These are phyloP conservation scores for Claviceps maximensis DNA, from an alignment of 2,329 filamentous ascomycete genomes.

Conservation along the genomic window DNA sequence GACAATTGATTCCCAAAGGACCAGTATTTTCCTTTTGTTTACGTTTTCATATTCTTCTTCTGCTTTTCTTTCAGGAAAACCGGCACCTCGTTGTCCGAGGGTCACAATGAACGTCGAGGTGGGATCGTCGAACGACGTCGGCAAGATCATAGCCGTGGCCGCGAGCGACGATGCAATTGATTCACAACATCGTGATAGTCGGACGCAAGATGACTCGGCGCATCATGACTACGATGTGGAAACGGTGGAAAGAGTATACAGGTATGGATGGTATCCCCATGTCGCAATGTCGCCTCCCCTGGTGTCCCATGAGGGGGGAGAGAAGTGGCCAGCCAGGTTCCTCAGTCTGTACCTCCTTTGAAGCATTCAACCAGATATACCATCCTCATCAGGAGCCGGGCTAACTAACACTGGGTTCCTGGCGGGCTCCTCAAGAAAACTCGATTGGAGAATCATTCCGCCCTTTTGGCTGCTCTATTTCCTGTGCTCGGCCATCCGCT, in stretches of 20 bases:
- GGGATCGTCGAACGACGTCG: not conserved
- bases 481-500: slow-evolving; percentile 79
- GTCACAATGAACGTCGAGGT: not conserved
- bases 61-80: not conserved
- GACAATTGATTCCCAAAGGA: too few species aligned
- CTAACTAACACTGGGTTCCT: not conserved
- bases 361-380: too few species aligned
- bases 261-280: slow-evolving; percentile 12
- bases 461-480: slow-evolving; percentile 87
- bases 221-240: slow-evolving; percentile 31
- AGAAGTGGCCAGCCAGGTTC: not conserved
- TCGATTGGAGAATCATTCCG: slow-evolving; percentile 47
- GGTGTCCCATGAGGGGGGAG: not conserved
- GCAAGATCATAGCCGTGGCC: not conserved
- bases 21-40: not conserved
- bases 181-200: not conserved
- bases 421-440: slow-evolving; percentile 26
- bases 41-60: not conserved
- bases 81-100: not conserved
- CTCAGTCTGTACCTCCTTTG: too few species aligned
- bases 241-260: slow-evolving; percentile 42
- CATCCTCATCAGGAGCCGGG: too few species aligned
- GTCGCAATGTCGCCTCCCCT: not conserved
- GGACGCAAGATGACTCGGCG: slow-evolving; percentile 1
- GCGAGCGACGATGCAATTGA: slow-evolving; percentile 7